A percentile compares a stretch with the other conserved stretches of the same genome.
These are phyloP conservation scores for Leersia perrieri DNA, from an alignment of 176 grass and related monocot genomes.

Conservation along the genomic window DNA sequence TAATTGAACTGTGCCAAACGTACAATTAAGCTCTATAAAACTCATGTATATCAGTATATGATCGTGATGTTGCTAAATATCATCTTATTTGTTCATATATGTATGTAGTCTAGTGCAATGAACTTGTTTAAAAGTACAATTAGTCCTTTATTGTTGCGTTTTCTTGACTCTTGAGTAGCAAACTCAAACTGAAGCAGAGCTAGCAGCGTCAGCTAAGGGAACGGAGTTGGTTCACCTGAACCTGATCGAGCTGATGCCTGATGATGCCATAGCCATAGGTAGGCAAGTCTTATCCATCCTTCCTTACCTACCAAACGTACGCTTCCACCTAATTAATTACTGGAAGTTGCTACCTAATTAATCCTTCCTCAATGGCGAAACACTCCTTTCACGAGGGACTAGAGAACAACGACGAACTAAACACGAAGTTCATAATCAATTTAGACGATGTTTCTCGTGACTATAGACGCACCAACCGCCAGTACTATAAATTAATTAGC, in stretches of 20 bases:
- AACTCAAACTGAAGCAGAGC: background rate
- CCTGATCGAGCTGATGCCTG: background rate
- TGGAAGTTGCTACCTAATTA: background rate
- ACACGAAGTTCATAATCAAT: background rate
- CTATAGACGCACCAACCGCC: background rate
- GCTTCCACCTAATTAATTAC: constrained; percentile 6
- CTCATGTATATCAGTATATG: background rate
- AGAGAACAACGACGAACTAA: background rate
- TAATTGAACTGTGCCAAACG: background rate
- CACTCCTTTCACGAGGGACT: background rate
- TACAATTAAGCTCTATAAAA: background rate
- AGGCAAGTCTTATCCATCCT: constrained; percentile 14
- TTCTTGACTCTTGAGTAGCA: background rate
- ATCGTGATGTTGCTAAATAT: background rate
- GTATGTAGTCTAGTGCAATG: background rate
- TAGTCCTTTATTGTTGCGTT: background rate
- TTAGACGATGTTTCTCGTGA: background rate
- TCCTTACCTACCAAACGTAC: constrained; percentile 49
- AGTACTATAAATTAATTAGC: background rate
- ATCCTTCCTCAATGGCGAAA: background rate
- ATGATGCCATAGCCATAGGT: background rate
- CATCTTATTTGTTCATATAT: background rate
- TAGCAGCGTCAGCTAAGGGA: background rate
- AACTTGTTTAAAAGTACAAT: background rate
- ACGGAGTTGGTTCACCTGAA: constrained; percentile 41